phyloP scores from a whole-genome alignment of 2,329 filamentous ascomycete species.

The Colletotrichum orchidophilum region DNA sequence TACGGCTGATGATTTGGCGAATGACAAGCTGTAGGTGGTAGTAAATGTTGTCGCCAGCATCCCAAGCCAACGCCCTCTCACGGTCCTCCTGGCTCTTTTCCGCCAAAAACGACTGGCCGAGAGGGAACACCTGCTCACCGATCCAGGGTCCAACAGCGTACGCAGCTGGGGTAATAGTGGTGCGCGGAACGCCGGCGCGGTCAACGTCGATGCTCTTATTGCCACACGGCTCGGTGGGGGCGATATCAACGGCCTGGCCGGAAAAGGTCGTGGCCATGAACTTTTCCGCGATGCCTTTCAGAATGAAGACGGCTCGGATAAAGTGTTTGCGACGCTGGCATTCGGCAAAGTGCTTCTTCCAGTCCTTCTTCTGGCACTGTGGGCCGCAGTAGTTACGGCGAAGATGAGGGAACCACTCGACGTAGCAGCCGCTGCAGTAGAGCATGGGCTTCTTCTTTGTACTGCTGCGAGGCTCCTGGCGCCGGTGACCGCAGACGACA shows the following conservation, averaged over 20 bases:
- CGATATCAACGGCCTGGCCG: background rate
- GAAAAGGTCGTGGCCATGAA: conserved; percentile 24
- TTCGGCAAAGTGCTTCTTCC: conserved; percentile 14
- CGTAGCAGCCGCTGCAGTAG: conserved; percentile 25
- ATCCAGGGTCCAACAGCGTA: conserved; percentile 1
- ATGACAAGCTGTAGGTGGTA: conserved; percentile 26
- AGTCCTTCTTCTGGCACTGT: conserved; percentile 20
- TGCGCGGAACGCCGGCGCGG: background rate
- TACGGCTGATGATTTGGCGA: conserved; percentile 12
- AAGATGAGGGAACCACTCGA: background rate
- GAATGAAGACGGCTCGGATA: conserved; percentile 20
- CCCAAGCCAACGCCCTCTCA: conserved; percentile 17
- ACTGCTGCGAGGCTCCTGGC: background rate
- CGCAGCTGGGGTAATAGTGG: background rate
- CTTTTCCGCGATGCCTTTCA: conserved; percentile 10
- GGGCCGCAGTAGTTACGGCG: conserved; percentile 26
- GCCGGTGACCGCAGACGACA: background rate
- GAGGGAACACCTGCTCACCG: conserved; percentile 1
- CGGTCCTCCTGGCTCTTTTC: background rate
- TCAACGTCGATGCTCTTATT: background rate
- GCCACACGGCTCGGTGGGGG: background rate
- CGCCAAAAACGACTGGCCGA: background rate
- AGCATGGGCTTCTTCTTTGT: background rate
- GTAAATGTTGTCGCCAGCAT: conserved; percentile 26
- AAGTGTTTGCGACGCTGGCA: conserved; percentile 26